Conservation (phyloP, 2,329 filamentous ascomycete genomes). For the Zalaria sp. region DNA sequence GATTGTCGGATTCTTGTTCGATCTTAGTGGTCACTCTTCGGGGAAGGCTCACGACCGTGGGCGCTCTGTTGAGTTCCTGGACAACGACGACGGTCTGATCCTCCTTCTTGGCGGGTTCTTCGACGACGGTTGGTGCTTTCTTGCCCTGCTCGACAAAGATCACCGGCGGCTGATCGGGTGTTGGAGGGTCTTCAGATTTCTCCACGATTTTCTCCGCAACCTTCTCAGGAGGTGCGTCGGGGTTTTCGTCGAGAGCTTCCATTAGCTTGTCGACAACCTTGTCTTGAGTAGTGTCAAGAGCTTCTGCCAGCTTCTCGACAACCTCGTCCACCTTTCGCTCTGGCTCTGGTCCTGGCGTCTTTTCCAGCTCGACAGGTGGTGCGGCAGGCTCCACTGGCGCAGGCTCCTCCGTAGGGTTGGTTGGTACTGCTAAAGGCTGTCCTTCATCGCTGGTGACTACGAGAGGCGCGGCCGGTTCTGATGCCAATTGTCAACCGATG, state of each 20-base stretch:
- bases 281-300: too few relatives aligned
- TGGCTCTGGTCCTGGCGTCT: neutral
- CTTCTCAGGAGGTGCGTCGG: too few relatives aligned
- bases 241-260: too few relatives aligned
- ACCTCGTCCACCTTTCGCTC: neutral
- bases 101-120: neutral
- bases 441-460: neutral
- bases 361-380: slow-evolving; percentile 1
- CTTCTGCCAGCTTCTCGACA: too few relatives aligned
- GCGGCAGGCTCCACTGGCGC: neutral
- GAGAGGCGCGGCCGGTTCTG: neutral
- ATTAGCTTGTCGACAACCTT: too few relatives aligned
- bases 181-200: neutral
- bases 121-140: neutral
- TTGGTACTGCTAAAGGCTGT: neutral
- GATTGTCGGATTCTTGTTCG: neutral
- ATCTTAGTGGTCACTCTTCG: neutral
- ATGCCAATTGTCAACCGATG: neutral
- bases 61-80: neutral
- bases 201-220: too few relatives aligned
- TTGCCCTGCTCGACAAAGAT: neutral
- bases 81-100: neutral
- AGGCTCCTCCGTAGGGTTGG: neutral
- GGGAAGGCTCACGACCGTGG: neutral
- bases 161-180: neutral